Evolutionary conservation across 345 rosid species (phyloP), one percentile per base, ranked within the genome.

Genomic region (Melastoma malabathricum): DNA sequence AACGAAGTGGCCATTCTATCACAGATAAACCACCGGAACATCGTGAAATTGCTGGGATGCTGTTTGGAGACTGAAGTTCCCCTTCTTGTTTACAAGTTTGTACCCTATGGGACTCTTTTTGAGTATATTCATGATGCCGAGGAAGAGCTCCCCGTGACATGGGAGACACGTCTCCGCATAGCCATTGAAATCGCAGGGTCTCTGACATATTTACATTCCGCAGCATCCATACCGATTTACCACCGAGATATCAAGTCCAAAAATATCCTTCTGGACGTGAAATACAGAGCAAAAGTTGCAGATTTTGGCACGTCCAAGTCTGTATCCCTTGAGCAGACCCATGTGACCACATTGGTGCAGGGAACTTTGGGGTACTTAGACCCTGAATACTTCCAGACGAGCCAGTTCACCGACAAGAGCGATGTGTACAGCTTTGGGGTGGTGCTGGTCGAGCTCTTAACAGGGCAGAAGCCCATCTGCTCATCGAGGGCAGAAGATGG

Each of bases 91-190:
- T 54, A 62, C 25, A 4, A 59, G 54, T 59, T 58, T 48, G 49
- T 50, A 16, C 39, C 55, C 0, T 49, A 58, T 15, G 62, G 62
- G 41, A 58, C 54, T 8, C 62, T 58, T 41, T 50, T 34, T 13
- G 46, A 50, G 23, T 50, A 50, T 18, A 46, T 58, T 15, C 55
- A 50, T n/a, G 50, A 25, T 5, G 18, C 49, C 8, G 41, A 17
- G 1, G 23, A 54, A 22, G 43, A 50, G n/a, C 27, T 20, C 4
- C 49, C 39, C 4, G 48, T 58, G 16, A 12, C 62, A 4, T 63
- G 67, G 67, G 58, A 57, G 17, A 44, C 41, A 16, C 50, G 58
- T 25, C 48, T 55, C 19, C 50, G 51, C 2, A 62, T 57, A 31
- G 52, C 52, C 22, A 10, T 5, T 5, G 52, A 57, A 38, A 19